Conservation (phyloP, 352 stramenopile species). For the Pythium aquatile region DNA sequence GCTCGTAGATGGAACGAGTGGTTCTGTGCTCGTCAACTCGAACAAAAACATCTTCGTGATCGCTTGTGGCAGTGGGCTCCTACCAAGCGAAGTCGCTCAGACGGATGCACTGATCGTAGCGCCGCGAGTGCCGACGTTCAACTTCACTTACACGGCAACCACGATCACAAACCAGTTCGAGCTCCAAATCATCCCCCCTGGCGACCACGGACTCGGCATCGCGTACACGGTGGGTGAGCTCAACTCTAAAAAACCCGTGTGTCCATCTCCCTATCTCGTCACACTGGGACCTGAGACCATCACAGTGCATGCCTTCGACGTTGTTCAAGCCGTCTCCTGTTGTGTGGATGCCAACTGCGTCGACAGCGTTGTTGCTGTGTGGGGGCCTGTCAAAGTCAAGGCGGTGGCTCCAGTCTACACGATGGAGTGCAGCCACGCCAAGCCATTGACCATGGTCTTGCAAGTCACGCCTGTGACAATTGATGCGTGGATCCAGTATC, state of each 20-base stretch:
- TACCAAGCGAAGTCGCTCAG: conserved; percentile 33
- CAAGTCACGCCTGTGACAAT: conserved; percentile 12
- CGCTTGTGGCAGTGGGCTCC: conserved; percentile 37
- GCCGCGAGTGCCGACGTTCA: conserved; percentile 40
- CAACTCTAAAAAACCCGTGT: conserved; percentile 3
- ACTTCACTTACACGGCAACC: conserved; percentile 30
- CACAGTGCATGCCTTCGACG: conserved; percentile 35
- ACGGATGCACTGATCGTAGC: conserved; percentile 33
- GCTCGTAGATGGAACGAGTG: conserved; percentile 12
- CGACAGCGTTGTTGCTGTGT: conserved; percentile 20
- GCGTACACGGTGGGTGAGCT: conserved; percentile 28
- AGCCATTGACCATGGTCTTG: conserved; percentile 25
- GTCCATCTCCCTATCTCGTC: conserved; percentile 20
- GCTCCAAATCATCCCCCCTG: conserved; percentile 37
- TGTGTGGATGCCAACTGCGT: conserved; percentile 32
- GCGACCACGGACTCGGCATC: conserved; percentile 21
- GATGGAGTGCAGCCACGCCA: conserved; percentile 27
- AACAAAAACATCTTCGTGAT: conserved; percentile 48
- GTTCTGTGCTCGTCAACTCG: conserved; percentile 26
- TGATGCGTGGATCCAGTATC: conserved; percentile 29
- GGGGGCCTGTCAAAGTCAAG: conserved; percentile 27
- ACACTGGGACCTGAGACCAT: conserved; percentile 21
- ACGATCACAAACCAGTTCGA: conserved; percentile 47
- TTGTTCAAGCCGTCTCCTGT: conserved; percentile 48
- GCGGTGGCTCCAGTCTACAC: conserved; percentile 26